Evolutionary conservation across 2,329 filamentous ascomycete species (phyloP), one percentile per base, ranked within the genome.

Genomic region (Trichophaea hybrida): DNA sequence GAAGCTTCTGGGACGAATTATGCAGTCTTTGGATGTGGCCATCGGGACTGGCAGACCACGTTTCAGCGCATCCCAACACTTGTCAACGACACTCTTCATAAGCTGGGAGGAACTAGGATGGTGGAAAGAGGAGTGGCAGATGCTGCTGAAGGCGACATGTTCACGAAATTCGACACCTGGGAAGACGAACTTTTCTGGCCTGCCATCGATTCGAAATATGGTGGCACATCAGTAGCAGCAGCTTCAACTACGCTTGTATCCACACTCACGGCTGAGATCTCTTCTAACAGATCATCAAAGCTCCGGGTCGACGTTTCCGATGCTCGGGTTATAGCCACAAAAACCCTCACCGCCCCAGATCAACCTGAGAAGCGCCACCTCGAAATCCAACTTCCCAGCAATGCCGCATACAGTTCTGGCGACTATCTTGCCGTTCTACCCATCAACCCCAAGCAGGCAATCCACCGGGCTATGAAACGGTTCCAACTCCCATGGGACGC

Each of bases 381-480:
- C 17, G 80, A 81, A 63, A 80, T 89, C 37, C 78, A 80, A 61
- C 75, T 91, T 1, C 86, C 86, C 0, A 78, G 75, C 0, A 79
- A 78, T 55, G 76, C 81, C 75, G 77, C 76, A 0, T 91, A 90
- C 71, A 77, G 78, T 43, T 79, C 83, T 1, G 87, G 86, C 12
- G 86, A 91, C 69, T 91, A 93, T 69, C 77, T 91, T 0, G 83
- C 84, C 0, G 75, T 89, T 1, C 74, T 89, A 1, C 86, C 86
- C 0, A 72, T 86, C 34, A 91, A 91, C 69, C 80, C 81, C 1
- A 75, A 76, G 50, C 72, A 77, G 34, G 80, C 75, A 7, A 78
- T 90, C 2, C 75, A 77, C 4, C 77, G 84, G 6, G 84, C 80
- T 0, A 80, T 88, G 72, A 74, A 73, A 15, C 75, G 77, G 17